Percentiles rank a stretch among this genome's conserved stretches.
phyloP scores from a whole-genome alignment of 2,329 filamentous ascomycete species.

The Daldinia sp. region DNA sequence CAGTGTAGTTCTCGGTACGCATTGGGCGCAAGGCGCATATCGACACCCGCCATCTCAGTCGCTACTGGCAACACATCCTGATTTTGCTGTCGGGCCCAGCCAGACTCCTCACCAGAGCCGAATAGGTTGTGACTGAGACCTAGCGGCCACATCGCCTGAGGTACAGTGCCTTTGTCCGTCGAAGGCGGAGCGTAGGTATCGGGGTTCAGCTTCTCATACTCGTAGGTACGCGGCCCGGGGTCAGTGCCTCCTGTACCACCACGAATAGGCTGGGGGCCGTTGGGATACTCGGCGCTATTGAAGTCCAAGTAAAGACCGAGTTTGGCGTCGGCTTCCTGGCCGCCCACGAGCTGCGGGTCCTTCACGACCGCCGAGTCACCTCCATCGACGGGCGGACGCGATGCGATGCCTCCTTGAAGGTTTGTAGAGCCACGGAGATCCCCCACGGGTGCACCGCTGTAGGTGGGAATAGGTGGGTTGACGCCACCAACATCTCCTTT shows the following conservation, averaged over 20 bases:
- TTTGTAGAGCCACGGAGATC: slow-evolving; percentile 56
- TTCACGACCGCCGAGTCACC: slow-evolving; percentile 56
- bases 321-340: slow-evolving; percentile 63
- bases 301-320: slow-evolving; percentile 68
- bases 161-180: slow-evolving; percentile 63
- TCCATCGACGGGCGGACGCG: slow-evolving; percentile 54
- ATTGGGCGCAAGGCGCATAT: slow-evolving; percentile 68
- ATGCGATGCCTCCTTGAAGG: slow-evolving; percentile 57
- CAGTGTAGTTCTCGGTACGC: slow-evolving; percentile 74
- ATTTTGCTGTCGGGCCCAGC: slow-evolving; percentile 69
- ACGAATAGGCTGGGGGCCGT: slow-evolving; percentile 67
- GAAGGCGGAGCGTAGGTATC: slow-evolving; percentile 66
- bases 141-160: slow-evolving; percentile 66
- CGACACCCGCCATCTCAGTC: slow-evolving; percentile 67
- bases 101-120: slow-evolving; percentile 58
- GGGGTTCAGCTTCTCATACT: slow-evolving; percentile 66
- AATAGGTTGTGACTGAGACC: slow-evolving; percentile 63
- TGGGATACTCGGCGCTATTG: slow-evolving; percentile 54
- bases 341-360: slow-evolving; percentile 58
- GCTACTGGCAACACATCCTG: slow-evolving; percentile 61
- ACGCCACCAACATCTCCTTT: slow-evolving; percentile 58
- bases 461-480: slow-evolving; percentile 54
- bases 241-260: slow-evolving; percentile 63
- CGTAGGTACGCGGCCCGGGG: slow-evolving; percentile 64
- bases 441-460: slow-evolving; percentile 53